Percentiles rank a stretch among this genome's conserved stretches.
Evolutionary conservation across 176 grass and related monocot genomes (phyloP).

Genomic region (Aechmea fasciata): DNA sequence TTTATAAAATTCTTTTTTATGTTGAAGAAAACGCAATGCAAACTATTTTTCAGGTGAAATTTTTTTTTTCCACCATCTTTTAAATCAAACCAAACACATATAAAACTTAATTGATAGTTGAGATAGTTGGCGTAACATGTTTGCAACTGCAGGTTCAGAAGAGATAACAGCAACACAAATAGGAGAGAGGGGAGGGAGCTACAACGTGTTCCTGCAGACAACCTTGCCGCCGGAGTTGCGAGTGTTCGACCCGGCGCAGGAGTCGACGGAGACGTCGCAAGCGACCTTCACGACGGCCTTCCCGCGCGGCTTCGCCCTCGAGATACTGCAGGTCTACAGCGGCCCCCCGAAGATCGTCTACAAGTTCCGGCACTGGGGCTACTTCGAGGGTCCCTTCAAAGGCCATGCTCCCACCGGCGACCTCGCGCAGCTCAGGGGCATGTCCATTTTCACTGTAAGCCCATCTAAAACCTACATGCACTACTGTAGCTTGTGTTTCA

Average conservation of each 20-base stretch:
- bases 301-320: conserved; percentile 54
- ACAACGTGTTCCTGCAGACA: conserved; percentile 60
- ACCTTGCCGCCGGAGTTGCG: conserved; percentile 40
- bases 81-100: too few relatives aligned
- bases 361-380: conserved; percentile 77
- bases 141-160: conserved; percentile 12
- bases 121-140: background rate
- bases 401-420: conserved; percentile 39
- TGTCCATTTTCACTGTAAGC: conserved; percentile 51
- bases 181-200: conserved; percentile 37
- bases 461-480: background rate
- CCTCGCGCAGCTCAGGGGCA: conserved; percentile 33
- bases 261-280: conserved; percentile 33
- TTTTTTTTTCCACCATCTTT: too few relatives aligned
- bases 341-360: conserved; percentile 45
- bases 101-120: too few relatives aligned
- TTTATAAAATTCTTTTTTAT: too few relatives aligned
- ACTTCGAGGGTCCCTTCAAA: conserved; percentile 76
- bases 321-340: conserved; percentile 54
- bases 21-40: too few relatives aligned
- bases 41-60: too few relatives aligned
- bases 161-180: conserved; percentile 19
- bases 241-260: conserved; percentile 48
- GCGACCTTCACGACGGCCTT: conserved; percentile 41
- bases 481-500: background rate